Conservation (phyloP, 148 eudicot genomes). For the Heliamphora exappendiculata region DNA sequence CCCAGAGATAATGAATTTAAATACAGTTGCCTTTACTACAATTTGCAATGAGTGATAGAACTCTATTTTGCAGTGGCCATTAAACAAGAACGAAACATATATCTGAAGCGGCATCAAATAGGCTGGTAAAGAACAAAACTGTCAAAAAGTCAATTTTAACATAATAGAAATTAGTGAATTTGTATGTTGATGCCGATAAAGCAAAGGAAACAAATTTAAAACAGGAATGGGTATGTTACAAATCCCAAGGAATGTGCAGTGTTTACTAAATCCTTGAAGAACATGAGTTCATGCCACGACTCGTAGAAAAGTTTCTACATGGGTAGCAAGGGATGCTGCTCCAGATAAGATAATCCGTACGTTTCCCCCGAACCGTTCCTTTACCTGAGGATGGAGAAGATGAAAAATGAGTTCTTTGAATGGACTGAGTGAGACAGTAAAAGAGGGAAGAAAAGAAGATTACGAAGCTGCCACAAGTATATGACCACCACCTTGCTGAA, state of each 20-base stretch:
- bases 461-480: slow-evolving; percentile 4
- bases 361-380: slow-evolving; percentile 78
- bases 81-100: neutral
- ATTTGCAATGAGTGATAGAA: too few species aligned
- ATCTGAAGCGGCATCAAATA: neutral
- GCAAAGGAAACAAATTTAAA: neutral
- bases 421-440: neutral
- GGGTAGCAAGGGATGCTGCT: slow-evolving; percentile 94
- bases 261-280: slow-evolving; percentile 92
- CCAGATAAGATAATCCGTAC: slow-evolving; percentile 89
- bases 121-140: neutral
- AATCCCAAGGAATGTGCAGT: neutral
- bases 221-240: neutral
- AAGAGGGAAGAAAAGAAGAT: neutral
- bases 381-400: slow-evolving; percentile 46
- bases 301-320: slow-evolving; percentile 78
- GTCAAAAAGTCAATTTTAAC: neutral
- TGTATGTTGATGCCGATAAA: neutral
- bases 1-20: neutral
- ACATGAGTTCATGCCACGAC: slow-evolving; percentile 89
- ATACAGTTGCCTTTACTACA: neutral
- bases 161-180: neutral
- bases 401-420: neutral
- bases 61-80: too few species aligned
- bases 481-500: slow-evolving; percentile 62